Base-by-base conservation (phyloP, 2,329 filamentous ascomycete species). In the Pseudogymnoascus pannorum region DNA sequence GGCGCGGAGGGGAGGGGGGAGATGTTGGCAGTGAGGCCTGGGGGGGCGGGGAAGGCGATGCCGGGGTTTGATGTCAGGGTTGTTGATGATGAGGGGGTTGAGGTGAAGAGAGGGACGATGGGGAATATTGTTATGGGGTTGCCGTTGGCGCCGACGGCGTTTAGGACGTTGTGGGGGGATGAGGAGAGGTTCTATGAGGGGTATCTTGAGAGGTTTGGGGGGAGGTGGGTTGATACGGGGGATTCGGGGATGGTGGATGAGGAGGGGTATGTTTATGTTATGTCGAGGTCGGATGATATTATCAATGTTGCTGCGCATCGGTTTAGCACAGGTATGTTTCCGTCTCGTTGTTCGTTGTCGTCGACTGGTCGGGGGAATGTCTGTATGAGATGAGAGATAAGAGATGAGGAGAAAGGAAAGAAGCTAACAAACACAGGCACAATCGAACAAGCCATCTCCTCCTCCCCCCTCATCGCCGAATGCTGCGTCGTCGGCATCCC, bases 271-370 rank as follows among this genome's bases (percentile, higher is more conserved):
- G 79, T 87, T 40, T 81, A 83, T 66, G 83, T 87, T 66, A 86
- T 87, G 84, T 81, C 81, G 40, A 76, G 84, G 40, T 73, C 75
- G 31, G 92, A 97, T 75, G 92, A 97, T 73, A 88, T 97, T 63
- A 92, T 97, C 71, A 97, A 97, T 71, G 92, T 96, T n/a, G 92
- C 92, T 40, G 92, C 92, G 4, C 92, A 97, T 76, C 84, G 92
- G 12, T 87, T 97, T 64, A 93, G 89, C 65, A 96, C 92, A 9
- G 91, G 89, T 89, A 78, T 68, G 80, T 73, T 22, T n/a, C n/a
- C 2, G 42, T 9, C 29, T 12, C 11, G 38, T 59, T 48, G 12
- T 60, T 42, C 22, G 57, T 51, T n/a, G 4, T 7, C 29, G 1
- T 31, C 14, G 35, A 38, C 6, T 60, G 33, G 11, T 22, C 60